Evolutionary conservation across 139 green algal genomes (phyloP).

Genomic region (Closterium sp.): DNA sequence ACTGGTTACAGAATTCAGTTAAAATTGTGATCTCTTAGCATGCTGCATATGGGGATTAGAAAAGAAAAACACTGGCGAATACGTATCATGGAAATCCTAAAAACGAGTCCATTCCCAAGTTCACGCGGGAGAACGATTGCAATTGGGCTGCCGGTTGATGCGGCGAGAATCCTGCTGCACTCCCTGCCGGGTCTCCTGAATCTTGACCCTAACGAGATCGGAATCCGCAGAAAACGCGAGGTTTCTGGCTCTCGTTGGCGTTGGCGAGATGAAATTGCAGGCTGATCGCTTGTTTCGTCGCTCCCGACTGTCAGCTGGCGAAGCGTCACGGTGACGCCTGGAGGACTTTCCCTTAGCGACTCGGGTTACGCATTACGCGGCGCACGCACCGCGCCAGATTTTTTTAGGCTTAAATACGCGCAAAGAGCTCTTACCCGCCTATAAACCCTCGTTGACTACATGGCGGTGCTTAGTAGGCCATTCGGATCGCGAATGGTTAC

Average conservation of each 20-base stretch:
- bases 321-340: background rate
- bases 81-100: too few relatives aligned
- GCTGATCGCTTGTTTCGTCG: background rate
- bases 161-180: too few relatives aligned
- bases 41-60: too few relatives aligned
- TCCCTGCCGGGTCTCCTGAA: too few relatives aligned
- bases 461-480: background rate
- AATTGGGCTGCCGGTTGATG: too few relatives aligned
- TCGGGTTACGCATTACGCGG: background rate
- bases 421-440: background rate
- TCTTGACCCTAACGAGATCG: too few relatives aligned
- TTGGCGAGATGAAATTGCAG: background rate
- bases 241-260: background rate
- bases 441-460: background rate
- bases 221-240: too few relatives aligned
- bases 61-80: too few relatives aligned
- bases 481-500: background rate
- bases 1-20: too few relatives aligned
- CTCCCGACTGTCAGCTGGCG: background rate
- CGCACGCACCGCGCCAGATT: background rate
- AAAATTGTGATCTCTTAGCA: too few relatives aligned
- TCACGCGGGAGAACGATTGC: too few relatives aligned
- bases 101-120: too few relatives aligned
- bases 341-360: background rate
- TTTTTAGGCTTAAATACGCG: background rate